Conservation (phyloP, 345 rosid species). For the Corchorus olitorius region DNA sequence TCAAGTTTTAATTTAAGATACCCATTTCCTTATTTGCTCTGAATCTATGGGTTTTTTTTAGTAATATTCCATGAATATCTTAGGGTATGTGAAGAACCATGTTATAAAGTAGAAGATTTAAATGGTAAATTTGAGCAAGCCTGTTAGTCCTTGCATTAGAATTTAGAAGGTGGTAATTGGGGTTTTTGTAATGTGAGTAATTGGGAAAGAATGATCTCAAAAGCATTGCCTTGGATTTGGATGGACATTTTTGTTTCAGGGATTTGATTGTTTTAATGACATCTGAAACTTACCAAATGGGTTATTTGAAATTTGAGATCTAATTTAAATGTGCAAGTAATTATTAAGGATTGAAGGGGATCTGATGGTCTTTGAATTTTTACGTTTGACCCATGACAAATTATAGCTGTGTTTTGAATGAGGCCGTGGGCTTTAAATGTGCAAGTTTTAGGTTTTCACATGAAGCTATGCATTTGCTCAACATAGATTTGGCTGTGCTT, state of each 20-base stretch:
- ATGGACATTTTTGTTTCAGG: background rate
- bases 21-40: constrained; percentile 11
- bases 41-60: background rate
- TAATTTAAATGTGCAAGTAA: too few species aligned
- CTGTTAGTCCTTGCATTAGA: background rate
- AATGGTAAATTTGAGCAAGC: background rate
- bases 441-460: background rate
- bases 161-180: background rate
- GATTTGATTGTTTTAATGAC: background rate
- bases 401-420: background rate
- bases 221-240: background rate
- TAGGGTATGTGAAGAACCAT: background rate
- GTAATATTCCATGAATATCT: background rate
- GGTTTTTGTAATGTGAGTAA: too few species aligned
- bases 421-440: background rate
- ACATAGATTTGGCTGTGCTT: too few species aligned
- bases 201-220: background rate
- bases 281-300: background rate
- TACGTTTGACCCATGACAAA: constrained; percentile 1
- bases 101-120: background rate
- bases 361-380: background rate
- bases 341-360: background rate
- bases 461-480: background rate
- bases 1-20: constrained; percentile 1
- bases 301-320: background rate